Percentiles rank a stretch among this genome's conserved stretches.
phyloP scores from a whole-genome alignment of 805 yeast genomes.

The Lipomyces starkeyi region DNA sequence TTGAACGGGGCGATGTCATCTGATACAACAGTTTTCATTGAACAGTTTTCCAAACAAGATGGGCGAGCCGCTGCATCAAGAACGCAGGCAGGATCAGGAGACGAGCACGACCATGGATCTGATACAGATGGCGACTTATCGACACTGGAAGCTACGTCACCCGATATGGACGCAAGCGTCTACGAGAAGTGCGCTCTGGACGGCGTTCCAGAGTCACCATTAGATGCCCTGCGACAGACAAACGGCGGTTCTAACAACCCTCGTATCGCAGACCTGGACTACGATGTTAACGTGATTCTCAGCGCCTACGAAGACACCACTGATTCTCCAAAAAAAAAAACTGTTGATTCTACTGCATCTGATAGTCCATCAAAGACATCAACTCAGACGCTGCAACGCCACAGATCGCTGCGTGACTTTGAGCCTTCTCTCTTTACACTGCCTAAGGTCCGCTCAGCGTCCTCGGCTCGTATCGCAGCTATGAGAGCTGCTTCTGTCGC shows the following conservation, averaged over 20 bases:
- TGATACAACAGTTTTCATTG: background rate
- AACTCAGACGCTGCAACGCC: background rate
- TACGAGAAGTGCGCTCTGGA: background rate
- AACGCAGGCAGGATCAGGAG: background rate
- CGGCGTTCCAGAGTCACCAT: background rate
- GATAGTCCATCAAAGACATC: background rate
- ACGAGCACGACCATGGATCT: background rate
- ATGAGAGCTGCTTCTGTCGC: constrained; percentile 4
- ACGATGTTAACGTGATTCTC: constrained; percentile 13
- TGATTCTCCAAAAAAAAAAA: background rate
- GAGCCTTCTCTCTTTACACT: constrained; percentile 5
- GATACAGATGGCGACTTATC: background rate
- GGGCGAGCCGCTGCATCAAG: background rate
- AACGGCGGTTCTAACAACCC: background rate
- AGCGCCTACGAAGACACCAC: constrained; percentile 18
- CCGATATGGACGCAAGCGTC: background rate
- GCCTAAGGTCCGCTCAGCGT: constrained; percentile 12
- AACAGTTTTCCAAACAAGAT: background rate
- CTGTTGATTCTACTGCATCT: background rate
- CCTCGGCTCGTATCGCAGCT: background rate
- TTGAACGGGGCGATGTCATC: background rate
- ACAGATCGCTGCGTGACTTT: constrained; percentile 4
- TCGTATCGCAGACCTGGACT: constrained; percentile 10
- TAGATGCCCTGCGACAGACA: background rate
- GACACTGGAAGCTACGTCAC: background rate